phyloP scores from a whole-genome alignment of 148 eudicot genomes.

The Chenopodium quinoa region DNA sequence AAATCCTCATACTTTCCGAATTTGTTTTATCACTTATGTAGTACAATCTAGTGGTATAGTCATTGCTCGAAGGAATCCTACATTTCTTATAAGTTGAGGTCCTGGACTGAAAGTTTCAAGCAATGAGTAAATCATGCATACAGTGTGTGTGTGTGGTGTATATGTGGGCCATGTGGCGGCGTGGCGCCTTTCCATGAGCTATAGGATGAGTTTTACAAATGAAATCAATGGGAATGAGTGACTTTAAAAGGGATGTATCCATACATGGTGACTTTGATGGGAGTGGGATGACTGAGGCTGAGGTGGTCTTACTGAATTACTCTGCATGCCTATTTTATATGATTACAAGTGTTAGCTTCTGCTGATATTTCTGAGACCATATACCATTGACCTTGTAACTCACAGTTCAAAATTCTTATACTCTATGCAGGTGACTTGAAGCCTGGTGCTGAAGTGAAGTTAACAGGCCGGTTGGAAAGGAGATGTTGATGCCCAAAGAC shows the following conservation, averaged over 20 bases:
- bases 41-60: neutral
- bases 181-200: neutral
- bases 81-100: neutral
- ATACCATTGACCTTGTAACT: neutral
- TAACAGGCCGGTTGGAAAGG: slow-evolving; percentile 98
- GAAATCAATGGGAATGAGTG: neutral
- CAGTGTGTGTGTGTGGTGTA: neutral
- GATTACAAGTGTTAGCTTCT: neutral
- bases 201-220: neutral
- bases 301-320: neutral
- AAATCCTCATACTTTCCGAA: neutral
- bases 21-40: neutral
- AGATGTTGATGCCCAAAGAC: slow-evolving; percentile 99
- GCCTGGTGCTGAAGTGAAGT: slow-evolving; percentile 77
- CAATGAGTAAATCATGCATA: neutral
- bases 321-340: neutral
- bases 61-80: neutral
- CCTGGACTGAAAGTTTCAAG: neutral
- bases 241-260: neutral
- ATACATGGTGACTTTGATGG: too few species aligned
- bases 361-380: neutral
- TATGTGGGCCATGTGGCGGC: too few species aligned
- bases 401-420: neutral
- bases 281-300: neutral
- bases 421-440: slow-evolving; percentile 79